Base-by-base conservation (phyloP, 441 rosid genomes). In the Euphorbia corollata region DNA sequence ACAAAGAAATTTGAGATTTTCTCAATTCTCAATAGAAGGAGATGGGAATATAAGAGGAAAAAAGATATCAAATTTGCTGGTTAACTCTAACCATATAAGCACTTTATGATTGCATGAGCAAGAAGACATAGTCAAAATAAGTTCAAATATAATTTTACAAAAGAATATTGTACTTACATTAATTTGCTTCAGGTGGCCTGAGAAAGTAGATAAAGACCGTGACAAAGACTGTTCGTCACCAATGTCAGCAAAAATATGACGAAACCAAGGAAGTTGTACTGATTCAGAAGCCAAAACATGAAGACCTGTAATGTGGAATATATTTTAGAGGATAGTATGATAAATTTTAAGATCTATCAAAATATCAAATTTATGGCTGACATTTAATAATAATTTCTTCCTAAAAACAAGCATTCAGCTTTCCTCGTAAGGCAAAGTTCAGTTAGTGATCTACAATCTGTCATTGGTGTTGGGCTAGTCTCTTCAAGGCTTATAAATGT, bases 151-250 rank as follows among this genome's bases (percentile, higher is more conserved):
- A 67, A 23, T 62, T 63, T 27, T 50, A 43, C 34, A 27, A 76
- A 66, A 48, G 60, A 63, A 67, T 10, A 54, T 68, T 70, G 68
- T 72, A 58, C 97, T 82, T 74, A 93, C 99, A 78, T 85, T 84
- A 61, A 93, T 87, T 80, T 91, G 97, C 69, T 87, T 91, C 84
- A 91, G 77, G 75, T 89, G 99, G 70, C 96, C 96, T 66, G 99
- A 93, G 76, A 91, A 93, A 71, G 99, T 91, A 70, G 99, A 93
- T 70, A 93, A 75, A 67, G 96, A 93, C 77, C 89, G 97, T 36
- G 89, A 82, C 77, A 93, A 74, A 51, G 99, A 93, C 70, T 93
- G 96, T 66, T 93, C 99, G 75, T 91, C 97, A 24, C 97, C 97
- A 79, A 93, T 91, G 74, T 93, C 96, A 78, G 97, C 97, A 69